Base-by-base conservation (phyloP, 495 filamentous ascomycete species). In the Penicillium taxi region DNA sequence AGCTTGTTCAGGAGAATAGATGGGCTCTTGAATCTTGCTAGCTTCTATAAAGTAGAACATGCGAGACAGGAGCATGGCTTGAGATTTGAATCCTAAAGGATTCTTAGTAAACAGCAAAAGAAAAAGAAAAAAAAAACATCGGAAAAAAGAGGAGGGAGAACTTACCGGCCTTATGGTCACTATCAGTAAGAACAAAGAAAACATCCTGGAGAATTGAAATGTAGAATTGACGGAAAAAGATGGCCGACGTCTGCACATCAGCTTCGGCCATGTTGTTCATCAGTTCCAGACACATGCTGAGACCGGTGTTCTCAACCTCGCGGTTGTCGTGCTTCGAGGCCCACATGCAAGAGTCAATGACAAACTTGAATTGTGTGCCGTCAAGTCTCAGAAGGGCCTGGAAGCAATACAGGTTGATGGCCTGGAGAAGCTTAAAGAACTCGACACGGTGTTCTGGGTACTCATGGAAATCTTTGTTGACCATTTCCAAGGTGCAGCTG, bases 401-500 rank as follows among this genome's bases (percentile, higher is more conserved):
- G 77, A 99, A 99, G 61, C 93, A 96, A 58, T 88, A 82, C 4
- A 95, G 65, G 52, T 99, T 99, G 65, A 99, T 95, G 9, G 89
- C 85, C 50, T 94, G 76, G 11, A 99, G 74, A 19, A 96, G 70
- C 59, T 91, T 93, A 75, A 96, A 99, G 59, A 99, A 99, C 59
- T 95, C 89, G 3, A 99, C 91, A 26, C 91, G 81, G 52, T 96
- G 91, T 54, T 99, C 91, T 0, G 91, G 91, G 59, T 93, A 99
- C 57, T 99, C 91, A 30, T 94, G 93, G 67, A 96, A 99, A 55
- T 99, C 90, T 63, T 96, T 99, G 75, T 96, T 99, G 68, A 99
- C 96, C 91, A 99, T 99, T 45, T 94, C 85, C 26, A 99, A 69
- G 6, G 91, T 99, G 66, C 91, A 96, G 60, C 95, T 90, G 56